phyloP scores from a whole-genome alignment of 2,329 filamentous ascomycete species.

The Paramyrothecium roridum region DNA sequence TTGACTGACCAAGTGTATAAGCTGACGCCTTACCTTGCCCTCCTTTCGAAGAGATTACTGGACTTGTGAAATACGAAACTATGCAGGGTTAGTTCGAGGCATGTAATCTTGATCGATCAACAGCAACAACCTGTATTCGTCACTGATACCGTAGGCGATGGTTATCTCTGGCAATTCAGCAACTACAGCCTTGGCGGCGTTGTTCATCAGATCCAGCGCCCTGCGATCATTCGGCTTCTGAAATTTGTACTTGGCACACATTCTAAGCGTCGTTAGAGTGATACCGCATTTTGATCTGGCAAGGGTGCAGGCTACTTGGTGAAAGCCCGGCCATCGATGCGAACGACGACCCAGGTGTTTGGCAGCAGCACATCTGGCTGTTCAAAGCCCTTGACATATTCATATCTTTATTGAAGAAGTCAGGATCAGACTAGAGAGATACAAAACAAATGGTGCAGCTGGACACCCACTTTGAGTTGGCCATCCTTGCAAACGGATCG shows the following conservation, averaged over 20 bases:
- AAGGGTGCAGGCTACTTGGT: slow-evolving; percentile 65
- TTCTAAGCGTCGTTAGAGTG: slow-evolving; percentile 45
- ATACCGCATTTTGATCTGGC: not conserved
- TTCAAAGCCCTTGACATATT: slow-evolving; percentile 92
- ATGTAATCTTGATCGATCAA: not conserved
- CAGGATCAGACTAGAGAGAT: slow-evolving; percentile 7
- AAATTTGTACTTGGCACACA: slow-evolving; percentile 80
- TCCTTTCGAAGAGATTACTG: slow-evolving; percentile 79
- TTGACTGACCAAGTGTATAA: not conserved
- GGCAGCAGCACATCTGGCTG: slow-evolving; percentile 74
- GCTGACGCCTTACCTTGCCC: slow-evolving; percentile 59
- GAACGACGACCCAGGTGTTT: slow-evolving; percentile 93
- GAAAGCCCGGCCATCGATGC: slow-evolving; percentile 91
- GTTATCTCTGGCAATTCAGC: slow-evolving; percentile 79
- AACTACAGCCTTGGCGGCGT: slow-evolving; percentile 81
- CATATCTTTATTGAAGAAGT: slow-evolving; percentile 60
- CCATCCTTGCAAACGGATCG: slow-evolving; percentile 33
- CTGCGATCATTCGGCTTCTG: slow-evolving; percentile 88
- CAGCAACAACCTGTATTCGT: slow-evolving; percentile 72
- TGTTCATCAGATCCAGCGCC: slow-evolving; percentile 92
- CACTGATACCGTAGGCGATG: slow-evolving; percentile 89
- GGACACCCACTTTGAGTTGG: slow-evolving; percentile 50
- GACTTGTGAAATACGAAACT: slow-evolving; percentile 89
- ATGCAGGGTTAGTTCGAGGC: slow-evolving; percentile 5
- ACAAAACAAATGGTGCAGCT: not conserved